Percentiles rank a stretch among this genome's conserved stretches.
Conservation (phyloP, 345 rosid species). For the Citrus hindsii region DNA sequence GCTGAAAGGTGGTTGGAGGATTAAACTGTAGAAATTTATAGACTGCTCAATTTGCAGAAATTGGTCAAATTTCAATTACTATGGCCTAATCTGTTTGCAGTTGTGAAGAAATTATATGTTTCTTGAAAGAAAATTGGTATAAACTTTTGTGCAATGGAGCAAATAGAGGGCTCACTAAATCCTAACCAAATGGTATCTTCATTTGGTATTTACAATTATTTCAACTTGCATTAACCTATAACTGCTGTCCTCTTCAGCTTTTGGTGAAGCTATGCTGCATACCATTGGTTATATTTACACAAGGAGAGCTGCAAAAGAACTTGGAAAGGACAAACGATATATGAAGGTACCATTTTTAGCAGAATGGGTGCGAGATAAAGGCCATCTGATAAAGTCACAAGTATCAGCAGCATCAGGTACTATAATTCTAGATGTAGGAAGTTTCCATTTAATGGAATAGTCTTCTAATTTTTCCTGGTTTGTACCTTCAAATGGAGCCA, state of each 20-base stretch:
- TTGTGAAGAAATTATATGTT: background rate
- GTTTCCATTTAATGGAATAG: background rate
- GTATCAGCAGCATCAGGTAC: conserved; percentile 96
- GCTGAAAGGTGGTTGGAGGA: background rate
- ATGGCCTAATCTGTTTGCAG: background rate
- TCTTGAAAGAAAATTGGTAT: background rate
- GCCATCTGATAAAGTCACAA: conserved; percentile 89
- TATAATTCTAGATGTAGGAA: background rate
- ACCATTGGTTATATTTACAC: conserved; percentile 92
- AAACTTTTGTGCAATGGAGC: background rate
- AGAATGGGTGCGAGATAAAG: conserved; percentile 98
- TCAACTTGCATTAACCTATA: conserved; percentile 1
- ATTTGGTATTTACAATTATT: background rate
- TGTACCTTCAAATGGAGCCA: background rate
- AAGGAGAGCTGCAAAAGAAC: conserved; percentile 83
- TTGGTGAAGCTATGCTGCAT: conserved; percentile 97
- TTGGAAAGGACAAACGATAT: conserved; percentile 78
- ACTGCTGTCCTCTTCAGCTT: conserved; percentile 43
- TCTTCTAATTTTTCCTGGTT: background rate
- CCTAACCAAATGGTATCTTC: background rate
- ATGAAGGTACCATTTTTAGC: conserved; percentile 96
- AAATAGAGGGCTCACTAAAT: no score
- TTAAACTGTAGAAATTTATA: background rate
- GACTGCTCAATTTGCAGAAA: background rate
- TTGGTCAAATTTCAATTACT: background rate